Evolutionary conservation across 1,284 basidiomycete species (phyloP), one percentile per base, ranked within the genome.

Genomic region (Moniliella sp.): DNA sequence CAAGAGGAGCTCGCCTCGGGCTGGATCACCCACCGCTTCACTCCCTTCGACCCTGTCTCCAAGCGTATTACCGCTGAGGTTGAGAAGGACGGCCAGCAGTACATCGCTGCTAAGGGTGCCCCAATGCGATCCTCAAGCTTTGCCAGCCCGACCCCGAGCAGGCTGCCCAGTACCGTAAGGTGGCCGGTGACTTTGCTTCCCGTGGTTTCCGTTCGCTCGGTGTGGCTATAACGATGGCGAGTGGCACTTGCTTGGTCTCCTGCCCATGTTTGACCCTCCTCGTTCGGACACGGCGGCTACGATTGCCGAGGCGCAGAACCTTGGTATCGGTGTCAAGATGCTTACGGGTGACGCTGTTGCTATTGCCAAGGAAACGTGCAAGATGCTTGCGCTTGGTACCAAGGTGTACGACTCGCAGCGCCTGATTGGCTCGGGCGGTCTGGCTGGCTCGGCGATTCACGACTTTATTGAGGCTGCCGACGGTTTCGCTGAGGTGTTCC

Each of bases 31-130:
- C 54, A 66, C 46, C 66, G 66, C 42, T 70, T 70, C 54, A 63
- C 60, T 2, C 69, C 69, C 17, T 70, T 70, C 55, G 68, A 69
- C 48, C 69, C 69, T 15, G 69, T 69, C 30, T 68, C 67, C 30
- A 70, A 70, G 58, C 66, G 69, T 32, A 70, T 70, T 49, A 69
- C 67, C 28, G 65, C 69, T 28, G 69, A 69, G 45, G 67, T 70
- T 17, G 64, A 66, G 36, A 63, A 65, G 40, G 64, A 69, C 39
- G 68, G 68, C 31, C 64, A 65, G 48, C 52, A 57, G 34, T 70
- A 63, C 53, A 66, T 62, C 10, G 66, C 65, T 39, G 68, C 67
- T 32, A 70, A 70, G 56, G 69, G 69, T 46, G 68, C 69, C 10
- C 69, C 29, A 70, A 69, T 49, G 65, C 68, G 17, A 69, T 70